Evolutionary conservation across 495 filamentous ascomycete genomes (phyloP).

Genomic region (Tuber microsphaerosporum): DNA sequence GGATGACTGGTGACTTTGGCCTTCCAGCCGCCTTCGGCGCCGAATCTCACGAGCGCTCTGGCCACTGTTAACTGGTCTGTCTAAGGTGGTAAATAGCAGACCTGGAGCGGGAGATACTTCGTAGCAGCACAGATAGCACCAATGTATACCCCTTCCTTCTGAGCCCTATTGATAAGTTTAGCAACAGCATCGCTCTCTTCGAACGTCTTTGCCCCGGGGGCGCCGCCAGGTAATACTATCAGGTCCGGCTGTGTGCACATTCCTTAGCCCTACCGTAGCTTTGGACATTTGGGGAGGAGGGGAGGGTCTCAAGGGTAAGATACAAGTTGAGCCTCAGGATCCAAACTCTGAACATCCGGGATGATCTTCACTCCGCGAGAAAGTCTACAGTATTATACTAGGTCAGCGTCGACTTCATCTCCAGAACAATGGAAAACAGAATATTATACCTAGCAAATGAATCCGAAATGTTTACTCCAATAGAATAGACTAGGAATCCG

Average conservation of each 20-base stretch:
- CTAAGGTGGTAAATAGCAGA: not conserved
- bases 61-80: not conserved
- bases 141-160: conserved; percentile 14
- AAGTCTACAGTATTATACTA: not conserved
- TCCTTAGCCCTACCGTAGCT: not conserved
- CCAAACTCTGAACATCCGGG: conserved; percentile 20
- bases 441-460: not conserved
- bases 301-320: not conserved
- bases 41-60: not conserved
- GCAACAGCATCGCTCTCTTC: conserved; percentile 20
- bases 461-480: conserved; percentile 16
- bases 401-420: not conserved
- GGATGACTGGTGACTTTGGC: conserved; percentile 33
- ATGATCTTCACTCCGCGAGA: conserved; percentile 29
- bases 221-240: conserved; percentile 30
- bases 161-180: conserved; percentile 19
- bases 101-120: conserved; percentile 7
- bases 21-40: conserved; percentile 13
- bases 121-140: conserved; percentile 29
- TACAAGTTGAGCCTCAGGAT: not conserved
- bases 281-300: not conserved
- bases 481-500: conserved; percentile 22
- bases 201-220: conserved; percentile 29
- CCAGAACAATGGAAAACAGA: not conserved
- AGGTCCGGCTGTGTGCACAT: conserved; percentile 12